phyloP scores from a whole-genome alignment of 2,329 filamentous ascomycete genomes.

The Colletotrichum shisoi region DNA sequence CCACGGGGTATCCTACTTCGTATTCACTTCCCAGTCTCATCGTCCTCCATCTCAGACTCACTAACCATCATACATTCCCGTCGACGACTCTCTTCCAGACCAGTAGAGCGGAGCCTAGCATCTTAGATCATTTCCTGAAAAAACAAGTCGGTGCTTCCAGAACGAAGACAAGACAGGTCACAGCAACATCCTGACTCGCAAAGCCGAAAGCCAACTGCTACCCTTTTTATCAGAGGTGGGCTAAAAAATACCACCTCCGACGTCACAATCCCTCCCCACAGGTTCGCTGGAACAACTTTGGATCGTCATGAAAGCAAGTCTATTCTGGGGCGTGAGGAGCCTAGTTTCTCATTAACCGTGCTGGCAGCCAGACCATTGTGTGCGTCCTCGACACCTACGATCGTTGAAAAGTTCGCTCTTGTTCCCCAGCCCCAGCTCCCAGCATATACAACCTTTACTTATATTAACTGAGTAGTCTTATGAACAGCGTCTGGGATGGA shows the following conservation, averaged over 20 bases:
- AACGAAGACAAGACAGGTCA: background rate
- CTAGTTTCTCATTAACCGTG: background rate
- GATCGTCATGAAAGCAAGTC: background rate
- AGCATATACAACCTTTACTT: too few species aligned
- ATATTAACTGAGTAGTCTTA: too few species aligned
- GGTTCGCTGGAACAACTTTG: too few species aligned
- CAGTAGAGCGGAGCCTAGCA: rapidly evolving
- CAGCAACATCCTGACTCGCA: background rate
- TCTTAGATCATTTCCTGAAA: background rate
- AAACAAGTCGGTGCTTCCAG: background rate
- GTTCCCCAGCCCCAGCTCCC: too few species aligned
- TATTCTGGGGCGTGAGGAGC: background rate
- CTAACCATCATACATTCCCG: background rate
- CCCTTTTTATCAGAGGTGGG: background rate
- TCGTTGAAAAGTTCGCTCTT: background rate
- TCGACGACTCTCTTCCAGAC: too few species aligned
- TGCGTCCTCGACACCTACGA: background rate
- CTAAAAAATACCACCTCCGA: background rate
- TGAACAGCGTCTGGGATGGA: too few species aligned
- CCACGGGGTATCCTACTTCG: background rate
- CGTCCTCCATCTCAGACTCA: background rate
- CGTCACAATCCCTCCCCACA: too few species aligned
- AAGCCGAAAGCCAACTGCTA: background rate
- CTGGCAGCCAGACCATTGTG: background rate
- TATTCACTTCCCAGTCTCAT: background rate